Conservation (phyloP, 495 filamentous ascomycete genomes). For the Sabuloglossum arenarium region DNA sequence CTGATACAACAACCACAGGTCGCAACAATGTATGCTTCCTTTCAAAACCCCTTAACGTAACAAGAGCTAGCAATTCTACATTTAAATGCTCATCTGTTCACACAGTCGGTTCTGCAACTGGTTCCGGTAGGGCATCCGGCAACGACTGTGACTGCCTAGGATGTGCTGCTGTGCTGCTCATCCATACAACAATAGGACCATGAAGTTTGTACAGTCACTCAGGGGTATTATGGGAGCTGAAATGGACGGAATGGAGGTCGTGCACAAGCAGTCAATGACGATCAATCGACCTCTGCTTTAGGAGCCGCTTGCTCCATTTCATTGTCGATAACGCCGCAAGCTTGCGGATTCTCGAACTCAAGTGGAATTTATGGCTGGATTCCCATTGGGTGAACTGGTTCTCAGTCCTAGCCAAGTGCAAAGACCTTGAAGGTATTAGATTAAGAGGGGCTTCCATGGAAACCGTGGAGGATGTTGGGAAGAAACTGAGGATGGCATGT, state of each 20-base stretch:
- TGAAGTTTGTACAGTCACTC: conserved; percentile 36
- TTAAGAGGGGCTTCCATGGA: no score
- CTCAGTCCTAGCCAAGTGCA: no score
- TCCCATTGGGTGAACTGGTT: no score
- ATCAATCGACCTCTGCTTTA: no score
- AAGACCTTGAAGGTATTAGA: no score
- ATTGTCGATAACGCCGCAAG: no score
- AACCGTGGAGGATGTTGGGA: no score
- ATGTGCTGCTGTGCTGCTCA: conserved; percentile 47
- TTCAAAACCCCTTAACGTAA: conserved; percentile 3
- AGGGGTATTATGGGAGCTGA: conserved; percentile 21
- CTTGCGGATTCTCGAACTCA: no score
- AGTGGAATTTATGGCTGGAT: no score
- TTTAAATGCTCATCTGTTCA: conserved; percentile 1
- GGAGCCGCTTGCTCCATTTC: no score
- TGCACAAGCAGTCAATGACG: no score
- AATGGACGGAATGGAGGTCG: background rate
- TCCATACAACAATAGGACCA: conserved; percentile 50
- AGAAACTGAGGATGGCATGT: no score
- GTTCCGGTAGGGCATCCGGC: conserved; percentile 16
- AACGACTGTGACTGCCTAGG: conserved; percentile 46
- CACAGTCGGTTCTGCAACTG: background rate
- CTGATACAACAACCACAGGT: background rate
- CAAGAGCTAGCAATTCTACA: conserved; percentile 1
- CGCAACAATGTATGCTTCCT: conserved; percentile 2